Evolutionary conservation across 225 moss, liverwort and hornwort genomes (phyloP), one percentile per base, ranked within the genome.

Genomic region (Ulota crispa): DNA sequence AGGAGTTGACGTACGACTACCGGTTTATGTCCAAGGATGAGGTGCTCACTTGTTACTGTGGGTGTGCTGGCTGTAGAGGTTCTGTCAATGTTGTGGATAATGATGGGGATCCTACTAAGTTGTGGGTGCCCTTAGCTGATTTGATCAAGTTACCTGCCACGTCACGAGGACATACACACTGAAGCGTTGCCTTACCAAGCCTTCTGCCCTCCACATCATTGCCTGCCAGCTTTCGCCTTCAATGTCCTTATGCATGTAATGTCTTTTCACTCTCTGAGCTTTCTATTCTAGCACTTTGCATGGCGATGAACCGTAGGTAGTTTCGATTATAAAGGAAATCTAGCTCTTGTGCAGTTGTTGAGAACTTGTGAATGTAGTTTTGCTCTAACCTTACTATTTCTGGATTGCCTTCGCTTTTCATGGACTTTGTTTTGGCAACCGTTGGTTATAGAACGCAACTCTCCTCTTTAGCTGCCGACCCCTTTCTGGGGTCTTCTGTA

Each of bases 11-110:
- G 20, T 98, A 98, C 50, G 98, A 98, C 86, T 98, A 98, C 85
- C 90, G 95, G 85, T 98, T 98, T 74, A 89, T 93, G 78, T 95
- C 98, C 3, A 98, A 95, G 82, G 98, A 98, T 83, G 98, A 98
- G 82, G 92, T 94, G 39, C 85, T 98, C 13, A 95, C 95, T 27
- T 98, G 98, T 86, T 98, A 98, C 86, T 98, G 98, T 59, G 98
- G 98, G 75, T 93, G 90, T 78, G 67, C 90, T 42, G 95, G 92
- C 60, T 98, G 98, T 87, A 88, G 98, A 87, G 98, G 98, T 43
- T 98, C 94, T 86, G 98, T 98, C 64, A 98, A 98, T 81, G 86
- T 91, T 70, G 83, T 91, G 80, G 95, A 93, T 78, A 73, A 84
- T 65, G 96, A 93, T 76, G 93, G 93, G 36, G 95, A 94, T 72